phyloP scores from a whole-genome alignment of 176 grass and related monocot species.

The Cymbopogon citratus region DNA sequence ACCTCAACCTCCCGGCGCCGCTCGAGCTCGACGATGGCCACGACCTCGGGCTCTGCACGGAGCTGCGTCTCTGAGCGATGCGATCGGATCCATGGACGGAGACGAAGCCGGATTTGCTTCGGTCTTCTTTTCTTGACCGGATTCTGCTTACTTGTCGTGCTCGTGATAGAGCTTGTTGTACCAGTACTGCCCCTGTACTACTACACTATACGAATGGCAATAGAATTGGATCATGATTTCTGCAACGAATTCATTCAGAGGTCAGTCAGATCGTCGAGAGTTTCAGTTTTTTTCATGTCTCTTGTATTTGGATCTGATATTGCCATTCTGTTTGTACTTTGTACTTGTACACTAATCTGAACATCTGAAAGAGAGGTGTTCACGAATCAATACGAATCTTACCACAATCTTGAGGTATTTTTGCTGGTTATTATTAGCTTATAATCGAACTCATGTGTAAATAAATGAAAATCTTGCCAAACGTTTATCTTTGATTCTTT shows the following conservation, averaged over 20 bases:
- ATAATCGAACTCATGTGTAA: no score
- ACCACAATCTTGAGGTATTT: background rate
- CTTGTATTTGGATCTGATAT: slow-evolving; percentile 11
- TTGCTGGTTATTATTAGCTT: background rate
- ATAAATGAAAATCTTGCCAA: no score
- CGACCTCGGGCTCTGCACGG: slow-evolving; percentile 17
- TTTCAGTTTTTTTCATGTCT: background rate
- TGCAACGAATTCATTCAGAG: background rate
- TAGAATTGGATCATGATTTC: background rate
- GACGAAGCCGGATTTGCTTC: background rate
- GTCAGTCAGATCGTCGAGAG: slow-evolving; percentile 11
- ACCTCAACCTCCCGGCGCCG: slow-evolving; percentile 45
- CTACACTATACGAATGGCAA: slow-evolving; percentile 17
- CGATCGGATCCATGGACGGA: background rate
- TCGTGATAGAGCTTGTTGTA: slow-evolving; percentile 9
- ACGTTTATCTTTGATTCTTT: no score
- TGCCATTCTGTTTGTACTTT: background rate
- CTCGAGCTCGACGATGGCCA: background rate
- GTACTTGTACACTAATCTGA: background rate
- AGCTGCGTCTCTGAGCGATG: slow-evolving; percentile 31
- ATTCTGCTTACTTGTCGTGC: background rate
- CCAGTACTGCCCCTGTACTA: slow-evolving; percentile 2
- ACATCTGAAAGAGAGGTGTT: background rate
- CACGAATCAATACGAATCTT: background rate
- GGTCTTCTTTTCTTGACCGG: background rate